phyloP scores from a whole-genome alignment of 352 stramenopile genomes.

The Phytopythium aichiense region DNA sequence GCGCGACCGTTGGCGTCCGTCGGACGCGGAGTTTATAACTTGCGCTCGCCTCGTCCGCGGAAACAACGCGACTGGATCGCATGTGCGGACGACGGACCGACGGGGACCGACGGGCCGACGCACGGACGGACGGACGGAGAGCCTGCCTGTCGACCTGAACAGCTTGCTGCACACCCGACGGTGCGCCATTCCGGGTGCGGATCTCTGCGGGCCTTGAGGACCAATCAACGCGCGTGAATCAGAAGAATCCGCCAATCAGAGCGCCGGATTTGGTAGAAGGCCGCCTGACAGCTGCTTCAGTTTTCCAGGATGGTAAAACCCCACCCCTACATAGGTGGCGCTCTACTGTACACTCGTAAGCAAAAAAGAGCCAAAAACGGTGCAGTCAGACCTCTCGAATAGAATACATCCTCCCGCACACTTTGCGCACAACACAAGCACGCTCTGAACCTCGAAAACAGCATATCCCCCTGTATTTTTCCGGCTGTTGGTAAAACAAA shows the following conservation, averaged over 20 bases:
- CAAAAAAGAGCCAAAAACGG: not conserved
- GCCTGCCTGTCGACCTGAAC: too few relatives aligned
- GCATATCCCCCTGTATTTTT: too few relatives aligned
- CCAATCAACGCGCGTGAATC: not conserved
- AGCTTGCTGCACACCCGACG: too few relatives aligned
- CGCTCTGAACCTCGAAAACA: too few relatives aligned
- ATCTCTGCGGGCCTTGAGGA: not conserved
- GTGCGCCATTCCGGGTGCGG: too few relatives aligned
- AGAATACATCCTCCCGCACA: not conserved
- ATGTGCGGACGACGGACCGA: too few relatives aligned
- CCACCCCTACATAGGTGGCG: not conserved
- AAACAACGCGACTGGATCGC: not conserved
- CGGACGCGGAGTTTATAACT: not conserved
- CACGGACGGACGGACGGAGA: too few relatives aligned
- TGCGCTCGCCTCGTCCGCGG: not conserved
- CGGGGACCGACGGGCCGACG: too few relatives aligned
- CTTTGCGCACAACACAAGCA: too few relatives aligned
- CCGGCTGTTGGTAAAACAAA: too few relatives aligned
- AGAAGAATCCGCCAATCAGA: not conserved
- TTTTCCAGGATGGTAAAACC: not conserved
- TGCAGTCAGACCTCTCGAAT: not conserved
- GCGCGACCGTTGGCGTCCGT: not conserved
- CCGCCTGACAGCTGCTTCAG: constrained; percentile 1
- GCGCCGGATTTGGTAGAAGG: not conserved
- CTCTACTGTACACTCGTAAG: not conserved